phyloP scores from a whole-genome alignment of 148 eudicot genomes.

The Rhododendron henanense region DNA sequence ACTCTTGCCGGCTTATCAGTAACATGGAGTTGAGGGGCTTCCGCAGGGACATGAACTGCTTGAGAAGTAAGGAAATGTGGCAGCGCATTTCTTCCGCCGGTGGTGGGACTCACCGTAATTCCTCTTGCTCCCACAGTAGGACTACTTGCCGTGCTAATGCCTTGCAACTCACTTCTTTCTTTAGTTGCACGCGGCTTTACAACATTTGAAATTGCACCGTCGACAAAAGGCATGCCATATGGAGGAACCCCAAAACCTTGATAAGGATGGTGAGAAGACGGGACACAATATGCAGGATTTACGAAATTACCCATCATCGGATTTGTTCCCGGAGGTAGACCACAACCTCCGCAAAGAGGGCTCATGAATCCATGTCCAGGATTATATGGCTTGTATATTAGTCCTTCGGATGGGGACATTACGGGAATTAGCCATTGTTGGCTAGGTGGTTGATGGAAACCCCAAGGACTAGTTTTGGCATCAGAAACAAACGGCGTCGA shows the following conservation, averaged over 20 bases:
- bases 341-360: slow-evolving; percentile 39
- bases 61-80: slow-evolving; percentile 44
- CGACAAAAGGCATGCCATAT: slow-evolving; percentile 54
- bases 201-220: slow-evolving; percentile 16
- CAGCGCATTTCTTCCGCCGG: slow-evolving; percentile 36
- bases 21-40: slow-evolving; percentile 15
- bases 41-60: slow-evolving; percentile 11
- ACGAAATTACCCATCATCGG: slow-evolving; percentile 27
- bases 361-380: slow-evolving; percentile 53
- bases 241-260: slow-evolving; percentile 51
- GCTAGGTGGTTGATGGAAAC: slow-evolving; percentile 48
- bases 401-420: slow-evolving; percentile 92
- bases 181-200: slow-evolving; percentile 18
- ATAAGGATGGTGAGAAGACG: slow-evolving; percentile 32
- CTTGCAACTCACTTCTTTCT: slow-evolving; percentile 46
- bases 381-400: slow-evolving; percentile 78
- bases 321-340: slow-evolving; percentile 39
- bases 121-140: slow-evolving; percentile 34
- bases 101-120: slow-evolving; percentile 1
- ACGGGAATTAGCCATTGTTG: slow-evolving; percentile 92
- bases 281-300: slow-evolving; percentile 43
- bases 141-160: slow-evolving; percentile 56
- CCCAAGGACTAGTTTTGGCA: slow-evolving; percentile 38
- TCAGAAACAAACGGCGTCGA: slow-evolving; percentile 33
- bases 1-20: slow-evolving; percentile 39